phyloP scores from a whole-genome alignment of 2,329 filamentous ascomycete species.

The Colletotrichum australisinense region DNA sequence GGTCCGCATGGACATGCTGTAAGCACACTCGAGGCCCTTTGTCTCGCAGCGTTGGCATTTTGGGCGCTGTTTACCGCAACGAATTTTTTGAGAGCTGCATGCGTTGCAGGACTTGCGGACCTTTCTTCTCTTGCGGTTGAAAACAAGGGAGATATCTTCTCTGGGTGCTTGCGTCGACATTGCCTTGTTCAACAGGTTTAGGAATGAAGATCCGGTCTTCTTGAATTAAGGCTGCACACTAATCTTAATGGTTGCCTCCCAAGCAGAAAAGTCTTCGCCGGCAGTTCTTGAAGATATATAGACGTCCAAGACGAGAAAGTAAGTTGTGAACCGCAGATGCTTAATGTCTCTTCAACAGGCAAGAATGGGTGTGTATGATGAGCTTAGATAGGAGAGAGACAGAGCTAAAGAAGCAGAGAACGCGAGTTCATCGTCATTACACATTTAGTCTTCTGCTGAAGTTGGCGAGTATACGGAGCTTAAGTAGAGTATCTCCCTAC shows the following conservation, averaged over 20 bases:
- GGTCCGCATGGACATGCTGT: constrained; percentile 21
- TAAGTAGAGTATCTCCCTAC: neutral
- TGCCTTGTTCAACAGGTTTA: neutral
- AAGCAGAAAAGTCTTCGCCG: too few species aligned
- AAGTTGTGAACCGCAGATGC: too few species aligned
- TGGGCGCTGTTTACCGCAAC: constrained; percentile 15
- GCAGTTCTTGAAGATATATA: too few species aligned
- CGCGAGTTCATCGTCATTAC: neutral
- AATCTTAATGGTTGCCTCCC: neutral
- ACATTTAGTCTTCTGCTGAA: neutral
- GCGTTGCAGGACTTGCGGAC: constrained; percentile 21
- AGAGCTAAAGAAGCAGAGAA: neutral
- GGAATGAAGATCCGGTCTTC: too few species aligned
- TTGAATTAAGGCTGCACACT: neutral
- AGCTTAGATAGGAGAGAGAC: too few species aligned
- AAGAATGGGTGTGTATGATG: too few species aligned
- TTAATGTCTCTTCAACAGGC: too few species aligned
- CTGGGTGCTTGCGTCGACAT: constrained; percentile 3
- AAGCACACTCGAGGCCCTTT: constrained; percentile 12
- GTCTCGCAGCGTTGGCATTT: constrained; percentile 9
- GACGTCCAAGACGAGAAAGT: too few species aligned
- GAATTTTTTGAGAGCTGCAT: constrained; percentile 21
- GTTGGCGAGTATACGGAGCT: neutral
- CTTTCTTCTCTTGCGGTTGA: constrained; percentile 7
- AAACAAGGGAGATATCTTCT: neutral